A percentile compares a stretch with the other conserved stretches of the same genome.
Evolutionary conservation across 495 filamentous ascomycete species (phyloP).

Genomic region (Penicillium paradoxum): DNA sequence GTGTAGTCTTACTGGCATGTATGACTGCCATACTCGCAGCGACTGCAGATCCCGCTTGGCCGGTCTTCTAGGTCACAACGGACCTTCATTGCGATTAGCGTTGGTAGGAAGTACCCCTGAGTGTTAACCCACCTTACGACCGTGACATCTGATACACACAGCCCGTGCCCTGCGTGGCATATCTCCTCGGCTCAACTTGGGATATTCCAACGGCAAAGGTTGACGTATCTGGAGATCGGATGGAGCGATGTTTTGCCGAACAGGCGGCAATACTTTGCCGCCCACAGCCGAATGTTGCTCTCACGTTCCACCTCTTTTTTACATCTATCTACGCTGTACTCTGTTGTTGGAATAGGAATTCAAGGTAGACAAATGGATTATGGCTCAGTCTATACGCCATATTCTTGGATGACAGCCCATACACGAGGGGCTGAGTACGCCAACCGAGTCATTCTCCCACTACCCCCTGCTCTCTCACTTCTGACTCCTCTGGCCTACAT

Average conservation of each 20-base stretch:
- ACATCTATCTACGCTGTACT: too few species aligned
- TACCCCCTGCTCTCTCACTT: too few species aligned
- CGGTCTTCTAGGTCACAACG: slow-evolving; percentile 12
- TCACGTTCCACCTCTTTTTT: too few species aligned
- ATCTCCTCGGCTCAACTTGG: not conserved
- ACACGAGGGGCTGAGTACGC: too few species aligned
- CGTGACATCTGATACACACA: slow-evolving; percentile 13
- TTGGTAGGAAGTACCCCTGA: not conserved
- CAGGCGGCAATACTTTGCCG: not conserved
- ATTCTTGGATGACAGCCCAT: too few species aligned
- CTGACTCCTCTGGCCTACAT: too few species aligned
- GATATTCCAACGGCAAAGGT: not conserved
- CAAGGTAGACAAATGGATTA: too few species aligned
- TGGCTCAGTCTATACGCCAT: too few species aligned
- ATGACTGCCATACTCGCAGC: slow-evolving; percentile 4
- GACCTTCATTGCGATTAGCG: slow-evolving; percentile 1
- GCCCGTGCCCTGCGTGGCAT: slow-evolving; percentile 10
- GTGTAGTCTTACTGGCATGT: slow-evolving; percentile 1
- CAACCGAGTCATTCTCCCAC: too few species aligned
- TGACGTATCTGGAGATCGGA: too few species aligned
- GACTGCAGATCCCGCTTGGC: slow-evolving; percentile 4
- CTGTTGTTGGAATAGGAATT: too few species aligned
- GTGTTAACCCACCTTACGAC: slow-evolving; percentile 7
- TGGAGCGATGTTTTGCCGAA: not conserved
- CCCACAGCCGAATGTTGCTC: not conserved